Conservation (phyloP, 1,284 basidiomycete genomes). For the Lentinula novae-zelandiae region DNA sequence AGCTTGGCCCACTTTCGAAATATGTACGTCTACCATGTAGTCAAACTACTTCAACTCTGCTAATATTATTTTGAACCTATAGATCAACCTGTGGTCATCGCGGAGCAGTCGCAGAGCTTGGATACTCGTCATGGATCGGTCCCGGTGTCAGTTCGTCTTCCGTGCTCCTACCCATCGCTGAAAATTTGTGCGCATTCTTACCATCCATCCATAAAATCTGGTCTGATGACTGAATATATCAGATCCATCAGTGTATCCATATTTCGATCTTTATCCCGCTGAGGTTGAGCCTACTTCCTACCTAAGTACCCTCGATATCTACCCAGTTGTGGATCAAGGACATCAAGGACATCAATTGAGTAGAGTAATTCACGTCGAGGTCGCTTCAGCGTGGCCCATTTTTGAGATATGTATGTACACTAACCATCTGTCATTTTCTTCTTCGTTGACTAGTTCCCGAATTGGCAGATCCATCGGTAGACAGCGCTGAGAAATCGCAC, state of each 20-base stretch:
- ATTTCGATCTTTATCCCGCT: conserved; percentile 5
- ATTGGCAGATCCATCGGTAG: not conserved
- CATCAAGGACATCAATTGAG: not conserved
- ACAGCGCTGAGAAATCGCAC: not conserved
- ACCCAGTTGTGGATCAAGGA: conserved; percentile 7
- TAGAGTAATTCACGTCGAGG: not conserved
- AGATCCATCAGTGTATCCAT: conserved; percentile 4
- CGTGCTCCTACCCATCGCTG: conserved; percentile 28
- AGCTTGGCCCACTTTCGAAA: conserved; percentile 5
- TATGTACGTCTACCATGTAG: not conserved
- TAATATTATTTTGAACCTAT: not conserved
- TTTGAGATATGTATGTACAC: conserved; percentile 6
- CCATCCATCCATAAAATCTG: not conserved
- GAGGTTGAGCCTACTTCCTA: not conserved
- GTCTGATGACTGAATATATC: not conserved
- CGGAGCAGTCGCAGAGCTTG: not conserved
- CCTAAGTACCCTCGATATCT: not conserved
- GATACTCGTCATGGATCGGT: too few relatives aligned
- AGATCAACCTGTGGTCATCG: not conserved
- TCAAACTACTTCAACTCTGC: not conserved
- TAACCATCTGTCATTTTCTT: not conserved
- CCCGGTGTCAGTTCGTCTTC: not conserved
- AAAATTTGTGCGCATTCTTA: conserved; percentile 29
- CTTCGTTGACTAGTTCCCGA: not conserved
- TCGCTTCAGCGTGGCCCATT: not conserved